phyloP scores from a whole-genome alignment of 176 grass and related monocot species.

The Poa annua region DNA sequence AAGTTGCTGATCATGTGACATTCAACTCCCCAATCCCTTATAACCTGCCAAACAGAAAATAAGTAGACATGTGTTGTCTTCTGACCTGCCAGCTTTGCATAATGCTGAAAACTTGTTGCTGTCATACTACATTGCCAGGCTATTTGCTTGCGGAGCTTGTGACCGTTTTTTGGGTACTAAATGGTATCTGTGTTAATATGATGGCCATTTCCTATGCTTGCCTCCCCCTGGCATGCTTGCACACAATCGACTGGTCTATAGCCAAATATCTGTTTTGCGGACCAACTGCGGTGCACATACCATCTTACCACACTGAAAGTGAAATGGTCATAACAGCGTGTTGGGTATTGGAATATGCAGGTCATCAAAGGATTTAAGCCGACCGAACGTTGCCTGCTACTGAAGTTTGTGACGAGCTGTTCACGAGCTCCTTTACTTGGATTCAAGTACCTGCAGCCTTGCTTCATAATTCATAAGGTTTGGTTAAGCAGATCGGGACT shows the following conservation, averaged over 20 bases:
- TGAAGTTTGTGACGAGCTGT: constrained; percentile 97
- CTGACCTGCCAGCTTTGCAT: constrained; percentile 12
- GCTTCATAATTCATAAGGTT: constrained; percentile 98
- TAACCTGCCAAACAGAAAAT: background rate
- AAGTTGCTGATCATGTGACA: background rate
- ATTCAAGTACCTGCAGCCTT: constrained; percentile 90
- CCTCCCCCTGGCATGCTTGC: background rate
- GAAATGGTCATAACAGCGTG: background rate
- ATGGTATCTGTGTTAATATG: background rate
- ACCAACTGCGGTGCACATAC: background rate
- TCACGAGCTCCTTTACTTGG: constrained; percentile 95
- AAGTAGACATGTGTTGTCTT: background rate
- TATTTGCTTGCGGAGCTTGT: constrained; percentile 6
- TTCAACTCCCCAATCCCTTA: background rate
- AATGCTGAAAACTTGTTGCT: background rate
- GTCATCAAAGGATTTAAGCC: constrained; percentile 84
- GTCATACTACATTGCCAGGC: background rate
- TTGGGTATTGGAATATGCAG: constrained; percentile 42
- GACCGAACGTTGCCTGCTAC: constrained; percentile 79
- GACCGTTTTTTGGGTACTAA: constrained; percentile 4
- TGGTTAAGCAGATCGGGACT: constrained; percentile 20
- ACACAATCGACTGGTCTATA: constrained; percentile 6
- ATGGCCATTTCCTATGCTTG: constrained; percentile 3
- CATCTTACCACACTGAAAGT: background rate
- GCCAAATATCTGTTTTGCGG: constrained; percentile 6